Evolutionary conservation across 2,329 filamentous ascomycete genomes (phyloP), one percentile per base, ranked within the genome.

Genomic region (Diaporthe eres): DNA sequence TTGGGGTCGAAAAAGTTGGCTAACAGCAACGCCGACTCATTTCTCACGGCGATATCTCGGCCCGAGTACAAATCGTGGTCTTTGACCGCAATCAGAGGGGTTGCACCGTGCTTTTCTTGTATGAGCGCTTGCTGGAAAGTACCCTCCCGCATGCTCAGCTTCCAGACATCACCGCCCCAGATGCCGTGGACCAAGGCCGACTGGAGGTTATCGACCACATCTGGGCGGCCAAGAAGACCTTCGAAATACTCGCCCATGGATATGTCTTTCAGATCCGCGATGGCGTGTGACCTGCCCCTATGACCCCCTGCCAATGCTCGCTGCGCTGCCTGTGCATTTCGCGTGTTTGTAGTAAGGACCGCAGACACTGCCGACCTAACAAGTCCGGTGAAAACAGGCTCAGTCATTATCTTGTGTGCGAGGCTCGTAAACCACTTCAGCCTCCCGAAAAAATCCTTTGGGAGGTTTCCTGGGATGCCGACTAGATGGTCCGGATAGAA

Each of bases 401-500:
- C 88, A 0, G 81, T 84, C 25, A 89, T 80, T 3, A 90, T 2
- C 63, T 71, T 47, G n/a, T 47, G 22, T 19, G 47, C 42, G 12
- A 55, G n/a, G 5, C 44, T 22, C 10, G 25, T 4, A 15, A 58
- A 25, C 75, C 74, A 39, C 13, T 39, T 57, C 12, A 76, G 13
- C 17, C 60, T 72, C 5, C 60, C 49, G 6, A 70, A 25, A 10
- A 61, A 63, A 1, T 31, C 34, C 9, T 39, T 72, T 2, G 92
- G 92, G 9, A 51, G 61, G 53, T 55, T 65, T 37, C 65, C 37
- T 47, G 77, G 78, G 80, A 94, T 84, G 34, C 88, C 87, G 72
- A 95, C 93, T 42, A 97, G 89, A 80, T 92, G 94, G 82, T 98
- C 94, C 2, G 94, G 94, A 81, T 97, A 98, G 88, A 97, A 98